Percentiles rank a stretch among this genome's conserved stretches.
Conservation (phyloP, 2,329 filamentous ascomycete species). For the Rhytidhysteron rufulum region DNA sequence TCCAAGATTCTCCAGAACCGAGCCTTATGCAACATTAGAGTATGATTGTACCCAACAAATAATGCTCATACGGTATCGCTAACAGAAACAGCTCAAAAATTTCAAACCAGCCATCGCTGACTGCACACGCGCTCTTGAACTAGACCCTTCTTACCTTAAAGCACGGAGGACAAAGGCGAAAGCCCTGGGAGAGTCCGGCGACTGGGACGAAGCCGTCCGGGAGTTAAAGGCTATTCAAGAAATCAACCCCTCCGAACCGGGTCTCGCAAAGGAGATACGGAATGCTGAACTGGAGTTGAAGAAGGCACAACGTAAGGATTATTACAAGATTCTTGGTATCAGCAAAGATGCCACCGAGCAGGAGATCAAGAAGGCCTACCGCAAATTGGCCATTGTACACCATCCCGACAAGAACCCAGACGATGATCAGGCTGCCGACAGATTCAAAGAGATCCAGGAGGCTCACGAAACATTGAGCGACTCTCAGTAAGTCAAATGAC, state of each 20-base stretch:
- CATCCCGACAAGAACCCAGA: constrained; percentile 98
- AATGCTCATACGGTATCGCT: constrained; percentile 1
- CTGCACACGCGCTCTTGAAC: constrained; percentile 75
- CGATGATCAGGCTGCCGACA: constrained; percentile 76
- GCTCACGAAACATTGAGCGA: constrained; percentile 95
- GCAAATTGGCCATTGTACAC: constrained; percentile 87
- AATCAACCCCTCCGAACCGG: constrained; percentile 74
- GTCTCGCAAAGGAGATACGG: constrained; percentile 77
- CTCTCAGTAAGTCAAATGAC: constrained; percentile 64
- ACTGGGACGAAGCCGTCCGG: constrained; percentile 87
- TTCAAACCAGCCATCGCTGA: constrained; percentile 78
- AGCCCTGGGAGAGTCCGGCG: constrained; percentile 76
- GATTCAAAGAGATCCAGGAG: constrained; percentile 97
- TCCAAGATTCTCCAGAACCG: constrained; percentile 93
- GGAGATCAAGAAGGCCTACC: constrained; percentile 95
- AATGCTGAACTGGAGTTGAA: constrained; percentile 93
- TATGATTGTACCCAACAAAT: constrained; percentile 15
- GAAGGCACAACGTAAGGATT: constrained; percentile 96
- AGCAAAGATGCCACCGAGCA: constrained; percentile 78
- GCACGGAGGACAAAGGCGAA: constrained; percentile 93
- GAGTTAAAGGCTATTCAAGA: constrained; percentile 88
- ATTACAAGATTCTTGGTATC: constrained; percentile 94
- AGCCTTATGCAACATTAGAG: constrained; percentile 73
- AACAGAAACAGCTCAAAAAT: constrained; percentile 62
- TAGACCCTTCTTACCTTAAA: constrained; percentile 84